A percentile compares a stretch with the other conserved stretches of the same genome.
These are phyloP conservation scores for Panaeolus papilionaceus DNA, from an alignment of 768 basidiomycete species.

Conservation along the genomic window DNA sequence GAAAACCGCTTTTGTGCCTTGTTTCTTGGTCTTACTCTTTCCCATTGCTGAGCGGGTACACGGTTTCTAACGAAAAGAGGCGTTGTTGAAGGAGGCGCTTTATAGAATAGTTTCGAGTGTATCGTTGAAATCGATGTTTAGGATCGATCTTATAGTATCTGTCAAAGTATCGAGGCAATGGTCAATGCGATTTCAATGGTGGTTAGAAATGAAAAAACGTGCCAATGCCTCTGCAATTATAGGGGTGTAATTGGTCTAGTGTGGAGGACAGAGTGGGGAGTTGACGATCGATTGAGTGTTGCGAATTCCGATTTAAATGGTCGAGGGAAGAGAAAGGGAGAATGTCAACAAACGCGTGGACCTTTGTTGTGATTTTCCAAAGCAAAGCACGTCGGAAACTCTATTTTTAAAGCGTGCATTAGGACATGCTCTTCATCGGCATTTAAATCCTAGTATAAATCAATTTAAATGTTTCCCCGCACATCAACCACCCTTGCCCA, in stretches of 20 bases:
- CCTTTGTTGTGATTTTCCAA: constrained; percentile 2
- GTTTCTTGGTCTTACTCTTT: constrained; percentile 48
- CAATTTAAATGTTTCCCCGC: neutral
- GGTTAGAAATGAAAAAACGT: neutral
- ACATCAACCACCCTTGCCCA: neutral
- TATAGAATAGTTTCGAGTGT: no score
- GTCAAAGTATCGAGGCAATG: neutral
- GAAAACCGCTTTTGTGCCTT: constrained; percentile 36
- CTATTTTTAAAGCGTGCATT: constrained; percentile 1
- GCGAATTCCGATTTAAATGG: neutral
- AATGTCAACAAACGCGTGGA: neutral
- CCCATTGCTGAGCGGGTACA: constrained; percentile 10
- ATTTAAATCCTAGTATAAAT: neutral
- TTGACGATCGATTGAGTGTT: neutral
- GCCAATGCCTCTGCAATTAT: neutral
- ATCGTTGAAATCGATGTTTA: constrained; percentile 7
- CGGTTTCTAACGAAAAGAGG: constrained; percentile 5
- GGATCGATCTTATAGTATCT: neutral
- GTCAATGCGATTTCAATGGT: neutral
- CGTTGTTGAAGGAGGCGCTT: neutral
- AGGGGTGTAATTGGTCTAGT: neutral
- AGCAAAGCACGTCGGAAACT: constrained; percentile 1
- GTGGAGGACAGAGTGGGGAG: neutral
- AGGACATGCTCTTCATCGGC: neutral
- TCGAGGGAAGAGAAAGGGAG: constrained; percentile 3